Conservation (phyloP, 352 stramenopile genomes). For the Aphanomyces stellatus region DNA sequence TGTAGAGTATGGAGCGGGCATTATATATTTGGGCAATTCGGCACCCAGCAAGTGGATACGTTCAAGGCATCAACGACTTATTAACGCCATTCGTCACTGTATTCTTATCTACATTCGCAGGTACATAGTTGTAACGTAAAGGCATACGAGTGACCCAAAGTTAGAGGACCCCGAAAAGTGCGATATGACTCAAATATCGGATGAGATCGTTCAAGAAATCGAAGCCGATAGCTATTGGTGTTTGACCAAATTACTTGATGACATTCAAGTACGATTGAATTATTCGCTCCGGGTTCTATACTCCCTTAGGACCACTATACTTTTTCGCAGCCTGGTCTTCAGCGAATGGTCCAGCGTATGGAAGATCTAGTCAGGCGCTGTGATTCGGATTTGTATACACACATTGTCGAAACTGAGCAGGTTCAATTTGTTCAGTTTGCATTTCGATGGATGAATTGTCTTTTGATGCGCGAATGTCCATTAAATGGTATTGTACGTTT, state of each 20-base stretch:
- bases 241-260: conserved; percentile 96
- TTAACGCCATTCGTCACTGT: conserved; percentile 96
- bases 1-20: conserved; percentile 88
- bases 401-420: conserved; percentile 89
- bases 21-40: conserved; percentile 99
- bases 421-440: conserved; percentile 99
- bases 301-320: conserved; percentile 96
- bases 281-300: not conserved
- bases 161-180: conserved; percentile 65
- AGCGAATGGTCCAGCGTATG: conserved; percentile 97
- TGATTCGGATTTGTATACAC: conserved; percentile 90
- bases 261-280: conserved; percentile 68
- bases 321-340: conserved; percentile 95
- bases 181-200: conserved; percentile 55
- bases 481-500: conserved; percentile 93
- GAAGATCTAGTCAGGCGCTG: conserved; percentile 96
- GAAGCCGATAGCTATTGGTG: conserved; percentile 99
- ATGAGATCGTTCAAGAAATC: conserved; percentile 69
- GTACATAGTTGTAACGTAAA: conserved; percentile 25
- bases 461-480: conserved; percentile 96
- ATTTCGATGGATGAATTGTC: conserved; percentile 99
- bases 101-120: conserved; percentile 86
- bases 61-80: conserved; percentile 99
- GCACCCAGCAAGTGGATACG: conserved; percentile 97
- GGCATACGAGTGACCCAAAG: not conserved